Evolutionary conservation across 257 asterid species (phyloP), one percentile per base, ranked within the genome.

Genomic region (Solanum infundibuliforme): DNA sequence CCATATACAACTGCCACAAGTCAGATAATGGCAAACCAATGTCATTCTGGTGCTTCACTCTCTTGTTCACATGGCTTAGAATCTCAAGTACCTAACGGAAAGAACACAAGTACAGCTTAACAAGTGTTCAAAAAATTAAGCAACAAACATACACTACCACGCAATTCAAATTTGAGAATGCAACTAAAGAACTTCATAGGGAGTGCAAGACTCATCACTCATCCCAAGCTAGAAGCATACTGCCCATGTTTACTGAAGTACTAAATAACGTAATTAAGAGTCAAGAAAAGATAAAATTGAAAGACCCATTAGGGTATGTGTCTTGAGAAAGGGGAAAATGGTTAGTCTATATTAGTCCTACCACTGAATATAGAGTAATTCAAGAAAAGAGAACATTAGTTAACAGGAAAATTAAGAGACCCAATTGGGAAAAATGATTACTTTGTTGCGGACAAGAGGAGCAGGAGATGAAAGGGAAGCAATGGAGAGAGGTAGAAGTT

Each of bases 31-130:
- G 98, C 89, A 97, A 92, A 84, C 95, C 96, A 90, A 95, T 94
- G 29, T 87, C 91, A 48, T 43, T 89, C 92, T 93, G 99, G 90
- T 95, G 94, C 90, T 95, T 97, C 88, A 95, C 97, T 92, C 99
- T 93, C 93, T 95, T 95, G 95, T 97, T 97, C 87, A 95, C 98
- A 55, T 97, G 99, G 90, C 95, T 95, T 90, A 97, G 91, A 90
- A 97, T 92, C 92, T 97, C 99, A 79, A 97, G 90, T 88, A 95
- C 98, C 98, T 95, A 87, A 84, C 5, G 72, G 66, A 72, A 25
- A 86, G 36, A 86, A 86, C 52, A 72, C 71, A 41, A 60, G 36
- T 41, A 41, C 36, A 77, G 29, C 65, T 77, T 77, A 27, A 77
- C 27, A 76, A 7, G 84, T 18, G 85, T 27, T 81, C 39, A 81